Base-by-base conservation (phyloP, 257 asterid genomes). In the Misopates orontium region DNA sequence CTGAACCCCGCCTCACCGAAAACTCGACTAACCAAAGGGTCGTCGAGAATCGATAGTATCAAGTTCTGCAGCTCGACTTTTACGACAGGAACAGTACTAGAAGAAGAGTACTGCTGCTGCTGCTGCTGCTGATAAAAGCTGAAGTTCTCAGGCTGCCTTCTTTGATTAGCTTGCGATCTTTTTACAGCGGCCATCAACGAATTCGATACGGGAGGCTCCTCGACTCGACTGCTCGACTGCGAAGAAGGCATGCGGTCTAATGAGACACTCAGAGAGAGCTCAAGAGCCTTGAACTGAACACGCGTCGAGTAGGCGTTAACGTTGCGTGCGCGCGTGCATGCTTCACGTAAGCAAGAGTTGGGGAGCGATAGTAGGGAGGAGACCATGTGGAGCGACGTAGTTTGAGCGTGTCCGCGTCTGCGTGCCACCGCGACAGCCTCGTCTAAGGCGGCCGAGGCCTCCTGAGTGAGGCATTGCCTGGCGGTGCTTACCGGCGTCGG, bases 121-220 rank as follows among this genome's bases (percentile, higher is more conserved):
- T 72, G 83, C 48, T 79, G 87, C 1, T 80, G 89, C 62, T 90
- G 97, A 69, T 90, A 90, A 48, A 79, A 80, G 48, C 63, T 78
- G 63, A 84, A 82, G 52, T 84, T 90, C 68, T 90, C 95, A 7
- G 96, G 98, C 73, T 89, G 97, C 51, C 97, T 66, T 45, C 98
- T 75, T 61, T 89, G 98, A 57, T 80, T 85, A 0, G 97, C 96
- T 66, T 92, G 97, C 45, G 97, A 92, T 65, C 98, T 70, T 20
- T 92, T 92, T 4, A 89, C 71, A 15, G 98, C 98, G 15, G 97
- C 97, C 97, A 92, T 89, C 20, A 92, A 81, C 0, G 98, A 89
- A 54, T 92, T 92, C 21, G 98, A 81, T 1, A 89, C 89, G 23
- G 95, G 95, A 9, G 98, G 97, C 73, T 85, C 90, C 18, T 79